Evolutionary conservation across 1,139 yeast species (phyloP).

Genomic region (Magnusiomyces clavatus): DNA sequence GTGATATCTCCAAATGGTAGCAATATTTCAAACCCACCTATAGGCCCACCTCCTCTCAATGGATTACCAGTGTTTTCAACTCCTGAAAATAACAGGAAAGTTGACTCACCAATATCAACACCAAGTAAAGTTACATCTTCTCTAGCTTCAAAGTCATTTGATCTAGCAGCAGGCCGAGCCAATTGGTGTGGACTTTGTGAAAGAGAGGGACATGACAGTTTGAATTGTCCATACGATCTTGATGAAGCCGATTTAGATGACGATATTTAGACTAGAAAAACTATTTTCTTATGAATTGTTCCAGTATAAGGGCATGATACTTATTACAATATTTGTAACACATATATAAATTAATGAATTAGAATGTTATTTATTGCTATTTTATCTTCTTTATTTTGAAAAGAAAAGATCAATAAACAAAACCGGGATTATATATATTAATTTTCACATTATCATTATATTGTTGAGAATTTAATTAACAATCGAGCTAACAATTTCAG

Average conservation of each 20-base stretch:
- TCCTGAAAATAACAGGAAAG: too few relatives aligned
- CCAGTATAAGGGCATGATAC: not conserved
- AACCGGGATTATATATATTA: too few relatives aligned
- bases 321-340: not conserved
- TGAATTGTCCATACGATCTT: slow-evolving; percentile 71
- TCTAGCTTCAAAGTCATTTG: slow-evolving; percentile 32
- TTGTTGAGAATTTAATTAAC: not conserved
- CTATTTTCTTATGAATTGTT: not conserved
- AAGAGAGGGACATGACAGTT: slow-evolving; percentile 76
- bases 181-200: slow-evolving; percentile 94
- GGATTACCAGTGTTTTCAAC: too few relatives aligned
- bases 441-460: not conserved
- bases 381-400: not conserved
- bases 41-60: too few relatives aligned
- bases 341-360: not conserved
- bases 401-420: not conserved
- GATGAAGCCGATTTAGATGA: not conserved
- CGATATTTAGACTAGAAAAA: not conserved
- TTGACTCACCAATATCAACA: too few relatives aligned
- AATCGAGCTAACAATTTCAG: not conserved
- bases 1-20: too few relatives aligned
- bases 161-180: slow-evolving; percentile 65
- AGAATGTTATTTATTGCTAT: not conserved
- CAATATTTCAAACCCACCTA: too few relatives aligned
- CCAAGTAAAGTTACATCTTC: too few relatives aligned